Percentiles rank a stretch among this genome's conserved stretches.
Evolutionary conservation across 768 basidiomycete species (phyloP).

Genomic region (Phallus indusiatus): DNA sequence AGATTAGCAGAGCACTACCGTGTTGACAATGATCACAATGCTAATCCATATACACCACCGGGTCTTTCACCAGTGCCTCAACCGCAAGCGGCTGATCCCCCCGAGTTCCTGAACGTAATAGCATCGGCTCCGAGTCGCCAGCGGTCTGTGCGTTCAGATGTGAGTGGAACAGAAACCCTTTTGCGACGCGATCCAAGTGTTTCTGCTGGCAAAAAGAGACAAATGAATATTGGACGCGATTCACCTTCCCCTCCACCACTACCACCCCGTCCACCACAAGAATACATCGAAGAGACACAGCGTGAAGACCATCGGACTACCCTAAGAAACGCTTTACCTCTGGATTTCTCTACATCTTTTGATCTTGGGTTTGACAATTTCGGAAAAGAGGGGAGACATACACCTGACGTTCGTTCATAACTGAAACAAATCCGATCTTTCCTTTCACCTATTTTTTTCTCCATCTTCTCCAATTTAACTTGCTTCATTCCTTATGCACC

Average conservation of each 20-base stretch:
- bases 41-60: conserved; percentile 10
- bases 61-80: conserved; percentile 21
- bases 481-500: neutral
- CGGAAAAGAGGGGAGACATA: neutral
- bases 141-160: conserved; percentile 9
- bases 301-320: conserved; percentile 42
- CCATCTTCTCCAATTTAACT: neutral
- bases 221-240: neutral
- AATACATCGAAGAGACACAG: conserved; percentile 76
- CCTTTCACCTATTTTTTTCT: no score
- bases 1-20: conserved; percentile 54
- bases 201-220: conserved; percentile 14
- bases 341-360: conserved; percentile 5
- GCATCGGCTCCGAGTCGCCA: neutral
- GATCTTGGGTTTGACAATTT: conserved; percentile 6
- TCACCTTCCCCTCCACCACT: conserved; percentile 54
- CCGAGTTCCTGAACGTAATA: neutral
- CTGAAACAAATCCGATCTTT: neutral
- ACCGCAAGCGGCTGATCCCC: conserved; percentile 8
- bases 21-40: conserved; percentile 32
- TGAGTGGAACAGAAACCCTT: neutral
- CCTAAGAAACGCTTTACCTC: neutral
- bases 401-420: neutral
- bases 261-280: conserved; percentile 64
- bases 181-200: conserved; percentile 16